A percentile compares a stretch with the other conserved stretches of the same genome.
Evolutionary conservation across 768 basidiomycete genomes (phyloP).

Genomic region (Suillus fuscotomentosus): DNA sequence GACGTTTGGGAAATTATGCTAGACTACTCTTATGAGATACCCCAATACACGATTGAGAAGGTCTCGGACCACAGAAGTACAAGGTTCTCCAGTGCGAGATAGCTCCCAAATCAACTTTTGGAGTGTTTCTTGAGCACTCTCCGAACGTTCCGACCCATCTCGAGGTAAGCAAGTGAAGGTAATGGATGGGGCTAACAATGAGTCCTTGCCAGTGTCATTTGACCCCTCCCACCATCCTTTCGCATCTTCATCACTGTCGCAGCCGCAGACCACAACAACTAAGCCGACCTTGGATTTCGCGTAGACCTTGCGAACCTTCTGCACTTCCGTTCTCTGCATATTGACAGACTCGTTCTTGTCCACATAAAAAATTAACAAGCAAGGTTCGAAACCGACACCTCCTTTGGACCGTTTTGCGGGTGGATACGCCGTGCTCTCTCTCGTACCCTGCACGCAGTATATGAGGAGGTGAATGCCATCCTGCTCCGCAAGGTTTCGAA

Average conservation of each 20-base stretch:
- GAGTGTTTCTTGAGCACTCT: background rate
- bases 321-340: conserved; percentile 3
- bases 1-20: background rate
- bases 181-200: background rate
- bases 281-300: conserved; percentile 3
- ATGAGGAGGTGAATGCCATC: conserved; percentile 19
- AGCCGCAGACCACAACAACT: conserved; percentile 6
- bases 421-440: conserved; percentile 16
- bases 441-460: conserved; percentile 18
- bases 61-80: background rate
- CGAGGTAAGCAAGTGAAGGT: conserved; percentile 1
- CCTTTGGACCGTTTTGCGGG: background rate
- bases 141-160: background rate
- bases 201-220: background rate
- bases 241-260: conserved; percentile 7
- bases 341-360: background rate
- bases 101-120: conserved; percentile 3
- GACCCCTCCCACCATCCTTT: conserved; percentile 8
- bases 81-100: background rate
- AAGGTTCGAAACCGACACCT: conserved; percentile 3
- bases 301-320: conserved; percentile 6
- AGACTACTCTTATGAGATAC: background rate
- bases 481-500: conserved; percentile 6
- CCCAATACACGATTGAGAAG: background rate
- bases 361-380: conserved; percentile 8